phyloP scores from a whole-genome alignment of 2,329 filamentous ascomycete species.

The Aureobasidium musti region DNA sequence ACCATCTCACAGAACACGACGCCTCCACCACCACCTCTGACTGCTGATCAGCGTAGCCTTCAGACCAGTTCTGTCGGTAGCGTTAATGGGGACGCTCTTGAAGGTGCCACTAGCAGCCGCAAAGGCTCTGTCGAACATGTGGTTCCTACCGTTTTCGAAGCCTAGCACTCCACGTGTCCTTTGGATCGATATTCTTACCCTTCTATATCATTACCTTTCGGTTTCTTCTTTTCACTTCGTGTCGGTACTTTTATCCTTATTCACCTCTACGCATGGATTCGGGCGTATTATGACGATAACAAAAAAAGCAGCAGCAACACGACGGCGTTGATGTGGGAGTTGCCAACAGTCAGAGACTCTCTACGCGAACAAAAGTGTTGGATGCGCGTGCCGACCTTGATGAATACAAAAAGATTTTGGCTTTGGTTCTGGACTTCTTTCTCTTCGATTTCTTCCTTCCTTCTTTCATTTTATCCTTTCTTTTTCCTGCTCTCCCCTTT shows the following conservation, averaged over 20 bases:
- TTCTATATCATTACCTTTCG: neutral
- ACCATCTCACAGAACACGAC: conserved; percentile 14
- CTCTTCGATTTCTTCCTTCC: neutral
- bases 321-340: conserved; percentile 1
- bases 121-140: conserved; percentile 33
- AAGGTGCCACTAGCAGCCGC: conserved; percentile 38
- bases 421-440: neutral
- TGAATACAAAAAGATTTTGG: neutral
- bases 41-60: conserved; percentile 30
- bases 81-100: conserved; percentile 41
- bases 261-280: neutral
- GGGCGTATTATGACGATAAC: conserved; percentile 15
- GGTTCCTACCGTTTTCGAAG: conserved; percentile 3
- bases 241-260: conserved; percentile 14
- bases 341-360: neutral
- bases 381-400: neutral
- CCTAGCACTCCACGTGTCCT: neutral
- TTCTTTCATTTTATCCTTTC: neutral
- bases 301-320: conserved; percentile 18
- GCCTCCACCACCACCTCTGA: conserved; percentile 26
- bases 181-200: neutral
- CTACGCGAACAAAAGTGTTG: neutral
- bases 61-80: conserved; percentile 33
- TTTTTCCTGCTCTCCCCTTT: neutral
- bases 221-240: conserved; percentile 3